phyloP scores from a whole-genome alignment of 768 basidiomycete species.

The Collybiopsis confluens region DNA sequence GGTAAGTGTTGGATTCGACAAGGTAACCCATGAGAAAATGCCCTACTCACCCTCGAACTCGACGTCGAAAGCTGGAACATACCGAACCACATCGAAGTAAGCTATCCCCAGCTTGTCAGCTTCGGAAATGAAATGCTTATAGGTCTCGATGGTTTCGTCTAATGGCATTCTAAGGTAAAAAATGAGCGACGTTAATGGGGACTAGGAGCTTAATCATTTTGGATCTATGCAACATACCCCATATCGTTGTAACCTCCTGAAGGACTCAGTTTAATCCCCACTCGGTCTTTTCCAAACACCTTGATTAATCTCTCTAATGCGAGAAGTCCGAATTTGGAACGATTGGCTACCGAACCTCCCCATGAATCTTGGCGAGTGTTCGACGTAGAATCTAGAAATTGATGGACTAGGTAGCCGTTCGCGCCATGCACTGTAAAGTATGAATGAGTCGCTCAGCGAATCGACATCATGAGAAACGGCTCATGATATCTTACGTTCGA shows the following conservation, averaged over 20 bases:
- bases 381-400: slow-evolving; percentile 29
- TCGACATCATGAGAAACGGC: too few species aligned
- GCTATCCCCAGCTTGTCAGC: slow-evolving; percentile 20
- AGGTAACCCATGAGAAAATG: too few species aligned
- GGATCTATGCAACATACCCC: slow-evolving; percentile 10
- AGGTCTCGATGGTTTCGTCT: slow-evolving; percentile 24
- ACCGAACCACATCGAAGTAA: slow-evolving; percentile 21
- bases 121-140: slow-evolving; percentile 20
- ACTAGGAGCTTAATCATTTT: neutral
- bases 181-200: too few species aligned
- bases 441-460: neutral
- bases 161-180: slow-evolving; percentile 18
- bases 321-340: slow-evolving; percentile 36
- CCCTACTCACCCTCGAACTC: slow-evolving; percentile 18
- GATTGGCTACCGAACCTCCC: slow-evolving; percentile 40
- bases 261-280: slow-evolving; percentile 28
- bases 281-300: slow-evolving; percentile 30
- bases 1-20: too few species aligned
- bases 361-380: slow-evolving; percentile 39
- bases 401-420: slow-evolving; percentile 31
- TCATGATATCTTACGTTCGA: slow-evolving; percentile 29
- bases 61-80: slow-evolving; percentile 15
- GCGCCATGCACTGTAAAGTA: slow-evolving; percentile 20
- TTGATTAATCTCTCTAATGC: slow-evolving; percentile 26
- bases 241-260: slow-evolving; percentile 31